Evolutionary conservation across 1,139 yeast genomes (phyloP).

Genomic region (Lodderomyces elongisporus): DNA sequence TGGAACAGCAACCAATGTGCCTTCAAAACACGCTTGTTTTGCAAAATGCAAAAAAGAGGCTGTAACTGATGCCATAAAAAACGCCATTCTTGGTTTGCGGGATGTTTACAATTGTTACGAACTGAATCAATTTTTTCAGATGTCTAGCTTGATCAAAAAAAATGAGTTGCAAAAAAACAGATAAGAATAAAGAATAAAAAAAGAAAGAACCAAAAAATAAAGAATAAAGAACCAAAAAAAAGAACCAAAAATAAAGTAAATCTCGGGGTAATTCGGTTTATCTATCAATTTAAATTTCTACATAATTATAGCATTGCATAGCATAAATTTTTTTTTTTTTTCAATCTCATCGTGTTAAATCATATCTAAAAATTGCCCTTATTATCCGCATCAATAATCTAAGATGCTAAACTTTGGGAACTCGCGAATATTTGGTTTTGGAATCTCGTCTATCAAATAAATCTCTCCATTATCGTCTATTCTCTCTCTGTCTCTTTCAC

Average conservation of each 20-base stretch:
- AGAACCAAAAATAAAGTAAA: too few relatives aligned
- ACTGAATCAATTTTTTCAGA: conserved; percentile 2
- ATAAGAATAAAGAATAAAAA: too few relatives aligned
- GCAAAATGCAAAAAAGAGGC: conserved; percentile 51
- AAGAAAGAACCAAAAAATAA: too few relatives aligned
- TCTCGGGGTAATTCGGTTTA: too few relatives aligned
- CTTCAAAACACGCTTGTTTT: conserved; percentile 31
- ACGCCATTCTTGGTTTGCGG: conserved; percentile 30
- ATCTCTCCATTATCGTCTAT: conserved; percentile 84
- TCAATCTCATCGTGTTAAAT: too few relatives aligned
- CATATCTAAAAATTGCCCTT: too few relatives aligned
- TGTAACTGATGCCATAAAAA: conserved; percentile 43
- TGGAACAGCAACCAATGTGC: conserved; percentile 36
- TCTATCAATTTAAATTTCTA: too few relatives aligned
- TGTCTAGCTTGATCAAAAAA: not conserved
- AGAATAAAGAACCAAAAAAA: too few relatives aligned
- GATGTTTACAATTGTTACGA: conserved; percentile 19
- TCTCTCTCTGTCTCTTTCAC: conserved; percentile 83
- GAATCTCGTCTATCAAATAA: conserved; percentile 69
- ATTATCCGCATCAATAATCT: conserved; percentile 48
- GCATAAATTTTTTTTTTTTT: too few relatives aligned
- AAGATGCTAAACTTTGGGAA: conserved; percentile 54
- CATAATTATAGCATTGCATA: too few relatives aligned
- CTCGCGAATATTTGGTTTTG: conserved; percentile 55
- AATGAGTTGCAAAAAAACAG: too few relatives aligned